A percentile compares a stretch with the other conserved stretches of the same genome.
Evolutionary conservation across 768 basidiomycete species (phyloP).

Genomic region (Lentinula edodes): DNA sequence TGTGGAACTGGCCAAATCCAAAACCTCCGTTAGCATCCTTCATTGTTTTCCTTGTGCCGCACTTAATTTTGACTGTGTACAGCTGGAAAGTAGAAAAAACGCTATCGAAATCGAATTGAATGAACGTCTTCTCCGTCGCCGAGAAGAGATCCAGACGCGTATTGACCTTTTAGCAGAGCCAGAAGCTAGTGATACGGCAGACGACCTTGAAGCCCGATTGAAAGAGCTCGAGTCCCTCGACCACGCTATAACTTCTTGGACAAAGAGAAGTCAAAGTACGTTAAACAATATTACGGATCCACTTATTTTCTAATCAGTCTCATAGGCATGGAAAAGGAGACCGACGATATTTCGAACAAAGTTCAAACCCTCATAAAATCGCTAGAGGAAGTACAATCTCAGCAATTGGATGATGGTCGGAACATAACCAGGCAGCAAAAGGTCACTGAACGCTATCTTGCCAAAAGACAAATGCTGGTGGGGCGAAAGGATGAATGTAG

Average conservation of each 20-base stretch:
- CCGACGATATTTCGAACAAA: conserved; percentile 53
- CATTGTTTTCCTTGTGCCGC: conserved; percentile 1
- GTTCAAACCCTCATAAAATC: conserved; percentile 61
- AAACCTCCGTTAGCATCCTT: conserved; percentile 55
- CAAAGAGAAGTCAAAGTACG: conserved; percentile 57
- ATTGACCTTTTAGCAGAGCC: conserved; percentile 71
- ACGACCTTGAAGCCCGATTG: conserved; percentile 61
- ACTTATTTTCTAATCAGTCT: neutral
- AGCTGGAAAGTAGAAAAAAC: conserved; percentile 76
- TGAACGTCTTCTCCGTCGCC: conserved; percentile 76
- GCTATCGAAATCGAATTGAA: conserved; percentile 88
- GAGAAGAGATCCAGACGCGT: conserved; percentile 71
- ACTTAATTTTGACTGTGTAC: neutral
- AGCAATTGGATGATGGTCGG: conserved; percentile 83
- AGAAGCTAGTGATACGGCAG: conserved; percentile 49
- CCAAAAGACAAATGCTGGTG: conserved; percentile 83
- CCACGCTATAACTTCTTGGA: conserved; percentile 57
- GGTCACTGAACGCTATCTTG: conserved; percentile 89
- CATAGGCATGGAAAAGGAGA: conserved; percentile 66
- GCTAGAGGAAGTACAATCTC: conserved; percentile 71
- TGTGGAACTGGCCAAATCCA: conserved; percentile 59
- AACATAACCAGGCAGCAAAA: conserved; percentile 91
- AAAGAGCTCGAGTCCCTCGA: conserved; percentile 69
- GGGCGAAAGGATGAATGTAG: conserved; percentile 91
- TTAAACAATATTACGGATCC: conserved; percentile 12